A percentile compares a stretch with the other conserved stretches of the same genome.
phyloP scores from a whole-genome alignment of 345 rosid genomes.

The Sisymbrium altissimum region DNA sequence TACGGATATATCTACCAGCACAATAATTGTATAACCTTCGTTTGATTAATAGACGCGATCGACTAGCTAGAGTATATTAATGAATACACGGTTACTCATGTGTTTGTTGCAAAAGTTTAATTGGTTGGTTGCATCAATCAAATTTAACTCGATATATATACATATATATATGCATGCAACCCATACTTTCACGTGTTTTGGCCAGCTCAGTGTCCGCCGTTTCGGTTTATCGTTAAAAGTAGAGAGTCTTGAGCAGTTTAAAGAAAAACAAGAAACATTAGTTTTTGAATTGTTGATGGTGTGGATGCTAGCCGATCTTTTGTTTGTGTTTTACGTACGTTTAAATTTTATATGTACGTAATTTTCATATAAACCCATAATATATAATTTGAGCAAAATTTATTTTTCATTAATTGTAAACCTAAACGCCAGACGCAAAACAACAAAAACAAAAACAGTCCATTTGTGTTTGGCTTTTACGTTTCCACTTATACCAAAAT shows the following conservation, averaged over 20 bases:
- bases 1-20: slow-evolving; percentile 6
- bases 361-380: neutral
- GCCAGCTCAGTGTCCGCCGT: slow-evolving; percentile 15
- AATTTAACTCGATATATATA: neutral
- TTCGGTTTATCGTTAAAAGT: neutral
- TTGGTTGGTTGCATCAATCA: slow-evolving; percentile 16
- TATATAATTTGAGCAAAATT: too few species aligned
- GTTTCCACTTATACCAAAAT: neutral
- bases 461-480: neutral
- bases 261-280: neutral
- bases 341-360: neutral
- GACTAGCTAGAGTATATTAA: slow-evolving; percentile 4
- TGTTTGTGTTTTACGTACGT: neutral
- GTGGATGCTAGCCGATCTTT: neutral
- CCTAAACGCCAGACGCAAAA: neutral
- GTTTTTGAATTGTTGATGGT: neutral
- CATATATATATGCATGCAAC: slow-evolving; percentile 12
- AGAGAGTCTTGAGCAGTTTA: neutral
- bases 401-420: neutral
- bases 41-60: neutral
- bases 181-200: slow-evolving; percentile 28
- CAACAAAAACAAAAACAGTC: neutral
- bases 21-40: neutral
- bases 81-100: slow-evolving; percentile 8
- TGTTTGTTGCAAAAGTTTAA: slow-evolving; percentile 19